Base-by-base conservation (phyloP, 2,329 filamentous ascomycete species). In the Aspergillus hortae region DNA sequence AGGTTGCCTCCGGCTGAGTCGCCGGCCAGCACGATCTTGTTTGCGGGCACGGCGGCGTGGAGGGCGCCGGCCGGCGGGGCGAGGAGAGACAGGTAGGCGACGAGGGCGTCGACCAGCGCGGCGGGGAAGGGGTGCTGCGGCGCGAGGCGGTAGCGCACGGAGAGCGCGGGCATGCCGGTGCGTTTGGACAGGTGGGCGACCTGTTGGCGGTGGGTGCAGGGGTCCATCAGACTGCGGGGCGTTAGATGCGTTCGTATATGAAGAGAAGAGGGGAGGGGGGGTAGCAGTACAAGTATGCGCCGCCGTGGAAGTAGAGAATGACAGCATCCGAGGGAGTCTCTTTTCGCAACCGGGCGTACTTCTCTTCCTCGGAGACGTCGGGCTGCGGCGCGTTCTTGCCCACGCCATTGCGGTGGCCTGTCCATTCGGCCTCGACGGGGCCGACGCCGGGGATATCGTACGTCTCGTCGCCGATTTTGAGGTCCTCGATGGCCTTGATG, bases 111-210 rank as follows among this genome's bases (percentile, higher is more conserved):
- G 38, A 78, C 65, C 5, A 79, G 59, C 3, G 73, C 73, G 4
- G 74, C 67, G 14, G 76, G 76, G 55, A 78, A 79, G 9, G 76
- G 72, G 40, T 75, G 64, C 46, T 78, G 74, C 14, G 76, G 76
- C 2, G 75, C 75, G 6, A 78, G 68, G 46, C 76, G 70, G 56
- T 78, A 77, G 44, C 74, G 68, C 21, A 79, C 71, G 10, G 73
- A 76, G 30, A 77, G 64, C 21, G 67, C 67, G 5, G 70, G 69
- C 11, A 72, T 72, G 14, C 71, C 67, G 6, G 70, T 72, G 10
- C 62, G 53, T 50, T 70, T 74, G 19, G 72, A 72, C 1, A 77
- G 61, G 25, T 67, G 65, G 11, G 70, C 57, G 32, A 70, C 67
- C 23, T 67, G 55, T 12, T 63, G 54, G 17, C 76, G 73, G 54